These are phyloP conservation scores for Tetragonia tetragonoides DNA, from an alignment of 148 eudicot genomes.

Conservation along the genomic window DNA sequence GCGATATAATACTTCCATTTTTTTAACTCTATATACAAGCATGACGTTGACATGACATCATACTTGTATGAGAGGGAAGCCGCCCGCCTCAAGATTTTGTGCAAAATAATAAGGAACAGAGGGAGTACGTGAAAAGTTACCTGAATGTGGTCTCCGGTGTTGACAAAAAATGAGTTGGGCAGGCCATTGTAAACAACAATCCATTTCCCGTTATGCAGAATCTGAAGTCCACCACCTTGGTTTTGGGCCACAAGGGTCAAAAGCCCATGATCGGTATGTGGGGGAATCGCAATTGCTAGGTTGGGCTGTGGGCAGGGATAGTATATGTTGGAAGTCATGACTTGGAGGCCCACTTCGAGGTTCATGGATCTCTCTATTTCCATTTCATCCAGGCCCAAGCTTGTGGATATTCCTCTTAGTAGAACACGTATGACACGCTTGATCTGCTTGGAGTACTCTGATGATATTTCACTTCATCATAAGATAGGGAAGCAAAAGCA, in stretches of 20 bases:
- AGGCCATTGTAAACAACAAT: slow-evolving; percentile 26
- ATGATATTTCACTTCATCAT: slow-evolving; percentile 26
- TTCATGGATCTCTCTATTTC: slow-evolving; percentile 25
- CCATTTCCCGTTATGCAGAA: slow-evolving; percentile 39
- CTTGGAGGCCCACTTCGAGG: slow-evolving; percentile 28
- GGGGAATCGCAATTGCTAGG: slow-evolving; percentile 40
- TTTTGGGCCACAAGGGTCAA: slow-evolving; percentile 38
- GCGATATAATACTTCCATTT: too few species aligned
- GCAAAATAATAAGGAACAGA: too few species aligned
- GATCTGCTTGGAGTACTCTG: slow-evolving; percentile 23
- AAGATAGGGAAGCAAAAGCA: background rate
- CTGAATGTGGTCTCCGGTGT: slow-evolving; percentile 46
- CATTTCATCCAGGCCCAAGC: slow-evolving; percentile 34
- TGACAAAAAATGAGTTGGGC: slow-evolving; percentile 43
- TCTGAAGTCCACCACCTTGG: slow-evolving; percentile 36
- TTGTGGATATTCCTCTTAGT: slow-evolving; percentile 37
- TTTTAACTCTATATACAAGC: too few species aligned
- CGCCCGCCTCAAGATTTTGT: too few species aligned
- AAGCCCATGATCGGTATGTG: slow-evolving; percentile 41
- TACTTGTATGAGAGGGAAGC: too few species aligned
- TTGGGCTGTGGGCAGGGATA: slow-evolving; percentile 41
- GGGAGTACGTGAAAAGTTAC: slow-evolving; percentile 4
- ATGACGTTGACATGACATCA: too few species aligned
- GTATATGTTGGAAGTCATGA: slow-evolving; percentile 30
- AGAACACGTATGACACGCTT: slow-evolving; percentile 28